These are phyloP conservation scores for Avena eriantha DNA, from an alignment of 176 grass and related monocot species.

Conservation along the genomic window DNA sequence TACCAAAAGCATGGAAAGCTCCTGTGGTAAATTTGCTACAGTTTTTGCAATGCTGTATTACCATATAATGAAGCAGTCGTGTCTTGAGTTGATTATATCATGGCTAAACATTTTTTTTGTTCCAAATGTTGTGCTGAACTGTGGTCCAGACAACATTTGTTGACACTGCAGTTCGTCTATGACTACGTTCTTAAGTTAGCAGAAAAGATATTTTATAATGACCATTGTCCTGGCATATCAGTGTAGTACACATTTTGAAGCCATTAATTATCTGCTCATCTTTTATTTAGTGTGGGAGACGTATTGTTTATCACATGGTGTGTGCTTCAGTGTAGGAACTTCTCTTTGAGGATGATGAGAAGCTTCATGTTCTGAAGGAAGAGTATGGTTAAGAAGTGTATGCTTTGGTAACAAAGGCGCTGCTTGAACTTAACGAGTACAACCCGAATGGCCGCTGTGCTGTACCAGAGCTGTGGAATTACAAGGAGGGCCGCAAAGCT, in stretches of 20 bases:
- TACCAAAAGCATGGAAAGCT: neutral
- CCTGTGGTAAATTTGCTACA: neutral
- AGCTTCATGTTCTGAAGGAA: too few species aligned
- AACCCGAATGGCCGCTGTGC: neutral
- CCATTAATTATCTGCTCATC: neutral
- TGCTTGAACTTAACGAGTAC: too few species aligned
- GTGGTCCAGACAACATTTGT: slow-evolving; percentile 3
- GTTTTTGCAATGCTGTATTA: neutral
- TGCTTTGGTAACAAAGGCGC: too few species aligned
- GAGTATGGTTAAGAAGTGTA: too few species aligned
- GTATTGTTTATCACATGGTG: too few species aligned
- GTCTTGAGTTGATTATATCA: neutral
- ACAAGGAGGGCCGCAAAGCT: slow-evolving; percentile 27
- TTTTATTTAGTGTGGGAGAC: too few species aligned
- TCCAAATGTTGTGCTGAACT: neutral
- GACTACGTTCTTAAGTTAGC: neutral
- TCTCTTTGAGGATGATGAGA: too few species aligned
- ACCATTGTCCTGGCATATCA: neutral
- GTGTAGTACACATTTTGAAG: neutral
- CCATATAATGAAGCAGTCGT: neutral
- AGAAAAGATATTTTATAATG: neutral
- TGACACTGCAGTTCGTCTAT: neutral
- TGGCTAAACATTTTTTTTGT: neutral
- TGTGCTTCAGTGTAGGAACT: too few species aligned
- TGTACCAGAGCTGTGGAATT: slow-evolving; percentile 51